Percentiles rank a stretch among this genome's conserved stretches.
Conservation (phyloP, 2,329 filamentous ascomycete species). For the Rutstroemia sp. region DNA sequence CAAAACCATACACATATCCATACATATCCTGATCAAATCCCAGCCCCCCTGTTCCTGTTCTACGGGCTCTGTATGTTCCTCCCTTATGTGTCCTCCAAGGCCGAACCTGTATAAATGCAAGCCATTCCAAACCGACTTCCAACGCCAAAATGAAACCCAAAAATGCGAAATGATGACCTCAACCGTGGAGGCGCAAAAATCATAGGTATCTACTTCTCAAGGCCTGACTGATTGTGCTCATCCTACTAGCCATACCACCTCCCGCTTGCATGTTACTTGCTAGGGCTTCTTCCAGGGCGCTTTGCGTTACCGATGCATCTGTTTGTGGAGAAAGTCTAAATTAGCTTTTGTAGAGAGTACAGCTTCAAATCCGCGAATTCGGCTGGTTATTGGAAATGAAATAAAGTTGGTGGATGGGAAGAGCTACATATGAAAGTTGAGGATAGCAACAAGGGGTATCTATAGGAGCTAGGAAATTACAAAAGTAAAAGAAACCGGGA, state of each 20-base stretch:
- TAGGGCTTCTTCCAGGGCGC: slow-evolving; percentile 70
- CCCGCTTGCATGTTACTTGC: slow-evolving; percentile 62
- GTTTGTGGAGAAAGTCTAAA: not conserved
- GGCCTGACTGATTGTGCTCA: slow-evolving; percentile 61
- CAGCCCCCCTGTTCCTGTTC: too few species aligned
- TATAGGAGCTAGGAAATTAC: not conserved
- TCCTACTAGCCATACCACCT: slow-evolving; percentile 48
- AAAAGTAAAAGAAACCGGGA: not conserved
- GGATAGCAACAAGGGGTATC: not conserved
- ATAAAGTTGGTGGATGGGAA: not conserved
- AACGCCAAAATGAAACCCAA: too few species aligned
- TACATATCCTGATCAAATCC: too few species aligned
- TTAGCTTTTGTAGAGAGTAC: not conserved
- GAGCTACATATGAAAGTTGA: not conserved
- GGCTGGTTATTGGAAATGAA: not conserved
- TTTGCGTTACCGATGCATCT: slow-evolving; percentile 74
- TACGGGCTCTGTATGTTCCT: too few species aligned
- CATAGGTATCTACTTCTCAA: slow-evolving; percentile 52
- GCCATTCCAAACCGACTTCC: too few species aligned
- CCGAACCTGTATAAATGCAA: too few species aligned
- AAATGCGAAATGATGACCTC: too few species aligned
- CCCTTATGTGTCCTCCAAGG: too few species aligned
- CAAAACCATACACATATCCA: too few species aligned
- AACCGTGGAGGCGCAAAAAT: not conserved
- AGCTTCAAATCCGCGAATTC: not conserved